Conservation (phyloP, 1,284 basidiomycete species). For the Ganoderma sinense region DNA sequence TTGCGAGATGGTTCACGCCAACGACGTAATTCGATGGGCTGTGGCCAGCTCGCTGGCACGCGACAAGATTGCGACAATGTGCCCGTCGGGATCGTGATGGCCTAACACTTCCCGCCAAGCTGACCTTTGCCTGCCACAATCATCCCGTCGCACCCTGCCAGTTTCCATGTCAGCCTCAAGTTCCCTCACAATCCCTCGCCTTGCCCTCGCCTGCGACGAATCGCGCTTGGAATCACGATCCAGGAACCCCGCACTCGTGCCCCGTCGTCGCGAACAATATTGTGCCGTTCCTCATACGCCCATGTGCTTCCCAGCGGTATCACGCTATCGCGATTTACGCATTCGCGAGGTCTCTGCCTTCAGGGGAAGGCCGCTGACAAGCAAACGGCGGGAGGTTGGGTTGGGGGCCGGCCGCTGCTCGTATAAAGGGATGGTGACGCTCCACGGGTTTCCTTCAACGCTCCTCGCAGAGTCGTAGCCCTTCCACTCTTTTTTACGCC, state of each 20-base stretch:
- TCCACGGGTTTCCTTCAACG: neutral
- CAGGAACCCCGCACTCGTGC: conserved; percentile 6
- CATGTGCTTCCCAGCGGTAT: conserved; percentile 20
- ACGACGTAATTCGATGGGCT: neutral
- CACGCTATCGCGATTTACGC: conserved; percentile 1
- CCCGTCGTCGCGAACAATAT: conserved; percentile 3
- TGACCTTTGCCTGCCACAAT: neutral
- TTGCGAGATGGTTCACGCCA: neutral
- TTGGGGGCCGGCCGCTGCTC: neutral
- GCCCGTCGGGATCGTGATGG: conserved; percentile 1
- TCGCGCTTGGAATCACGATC: conserved; percentile 11
- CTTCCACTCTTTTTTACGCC: neutral
- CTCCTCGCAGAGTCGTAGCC: neutral
- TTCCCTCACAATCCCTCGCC: too few species aligned
- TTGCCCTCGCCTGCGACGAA: neutral
- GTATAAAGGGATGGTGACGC: neutral
- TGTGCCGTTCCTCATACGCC: conserved; percentile 23
- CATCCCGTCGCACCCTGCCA: neutral
- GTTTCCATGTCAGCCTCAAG: neutral
- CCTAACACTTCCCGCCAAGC: conserved; percentile 3
- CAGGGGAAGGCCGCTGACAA: neutral
- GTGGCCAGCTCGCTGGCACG: neutral
- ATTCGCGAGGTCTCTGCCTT: neutral
- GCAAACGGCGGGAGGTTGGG: neutral
- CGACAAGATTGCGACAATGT: neutral